Conservation (phyloP, 2,329 filamentous ascomycete species). For the Alternaria rosae region DNA sequence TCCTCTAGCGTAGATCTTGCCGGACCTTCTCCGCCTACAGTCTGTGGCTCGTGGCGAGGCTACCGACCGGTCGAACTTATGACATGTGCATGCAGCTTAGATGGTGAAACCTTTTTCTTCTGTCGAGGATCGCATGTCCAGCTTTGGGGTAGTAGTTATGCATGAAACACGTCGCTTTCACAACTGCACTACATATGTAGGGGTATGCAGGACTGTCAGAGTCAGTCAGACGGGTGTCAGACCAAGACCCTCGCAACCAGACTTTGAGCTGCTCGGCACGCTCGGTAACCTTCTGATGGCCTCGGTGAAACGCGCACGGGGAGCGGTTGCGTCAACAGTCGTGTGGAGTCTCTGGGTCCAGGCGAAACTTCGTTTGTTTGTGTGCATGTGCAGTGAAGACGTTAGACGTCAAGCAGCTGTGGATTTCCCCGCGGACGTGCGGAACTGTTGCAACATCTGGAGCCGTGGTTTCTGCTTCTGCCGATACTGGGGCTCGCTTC, state of each 20-base stretch:
- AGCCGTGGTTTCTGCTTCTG: slow-evolving; percentile 5
- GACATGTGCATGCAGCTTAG: slow-evolving; percentile 3
- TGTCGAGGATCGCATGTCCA: slow-evolving; percentile 5
- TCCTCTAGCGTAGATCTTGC: slow-evolving; percentile 10
- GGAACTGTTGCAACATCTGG: slow-evolving; percentile 7
- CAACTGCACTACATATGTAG: slow-evolving; percentile 4
- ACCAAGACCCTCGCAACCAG: slow-evolving; percentile 6
- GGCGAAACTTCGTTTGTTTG: slow-evolving; percentile 10
- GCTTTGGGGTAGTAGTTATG: background rate
- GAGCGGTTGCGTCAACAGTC: slow-evolving; percentile 8
- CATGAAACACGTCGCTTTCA: slow-evolving; percentile 12
- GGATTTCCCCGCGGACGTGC: slow-evolving; percentile 1
- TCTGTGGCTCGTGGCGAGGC: slow-evolving; percentile 3
- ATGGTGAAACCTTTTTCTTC: slow-evolving; percentile 1
- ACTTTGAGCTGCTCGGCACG: slow-evolving; percentile 1
- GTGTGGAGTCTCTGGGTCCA: background rate
- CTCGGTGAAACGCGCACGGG: slow-evolving; percentile 8
- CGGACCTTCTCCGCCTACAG: slow-evolving; percentile 7
- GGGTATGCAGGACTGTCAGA: slow-evolving; percentile 12
- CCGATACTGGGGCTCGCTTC: background rate
- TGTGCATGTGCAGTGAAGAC: slow-evolving; percentile 9
- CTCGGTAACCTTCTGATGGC: background rate
- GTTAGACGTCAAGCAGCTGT: slow-evolving; percentile 8
- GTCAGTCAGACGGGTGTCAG: slow-evolving; percentile 12
- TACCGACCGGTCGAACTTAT: slow-evolving; percentile 3